A percentile compares a stretch with the other conserved stretches of the same genome.
Evolutionary conservation across 257 asterid genomes (phyloP).

Genomic region (Capsicum pubescens): DNA sequence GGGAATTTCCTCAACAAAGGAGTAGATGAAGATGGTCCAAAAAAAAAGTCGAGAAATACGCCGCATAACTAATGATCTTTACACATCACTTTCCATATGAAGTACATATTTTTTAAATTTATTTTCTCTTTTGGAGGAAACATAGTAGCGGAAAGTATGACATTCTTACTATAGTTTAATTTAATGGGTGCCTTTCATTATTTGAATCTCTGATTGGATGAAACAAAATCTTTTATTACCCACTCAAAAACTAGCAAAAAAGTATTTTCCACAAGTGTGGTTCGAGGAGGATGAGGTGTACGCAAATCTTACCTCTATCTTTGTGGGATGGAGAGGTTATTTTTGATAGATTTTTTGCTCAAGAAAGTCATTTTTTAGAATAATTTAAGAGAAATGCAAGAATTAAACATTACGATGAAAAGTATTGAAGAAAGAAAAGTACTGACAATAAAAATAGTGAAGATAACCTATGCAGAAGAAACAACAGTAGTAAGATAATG

Average conservation of each 20-base stretch:
- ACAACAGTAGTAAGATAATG: background rate
- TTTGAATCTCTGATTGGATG: background rate
- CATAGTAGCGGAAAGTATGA: background rate
- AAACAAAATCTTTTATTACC: background rate
- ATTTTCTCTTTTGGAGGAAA: background rate
- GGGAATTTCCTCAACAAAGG: background rate
- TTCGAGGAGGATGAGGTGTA: background rate
- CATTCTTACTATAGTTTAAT: background rate
- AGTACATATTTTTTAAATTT: background rate
- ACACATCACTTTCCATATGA: conserved; percentile 17
- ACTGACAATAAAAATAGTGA: background rate
- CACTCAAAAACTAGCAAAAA: background rate
- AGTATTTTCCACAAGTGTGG: background rate
- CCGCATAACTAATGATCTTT: background rate
- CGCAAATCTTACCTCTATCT: background rate
- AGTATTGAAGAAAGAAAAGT: background rate
- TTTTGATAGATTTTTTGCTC: background rate
- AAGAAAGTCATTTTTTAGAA: background rate
- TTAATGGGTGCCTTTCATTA: background rate
- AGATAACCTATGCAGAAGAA: background rate
- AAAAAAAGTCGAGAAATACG: background rate
- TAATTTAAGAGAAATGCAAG: background rate
- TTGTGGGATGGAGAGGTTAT: background rate
- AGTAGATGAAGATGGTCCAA: background rate
- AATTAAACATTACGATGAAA: background rate